Conservation (phyloP, 345 rosid species). For the Gossypium raimondii region DNA sequence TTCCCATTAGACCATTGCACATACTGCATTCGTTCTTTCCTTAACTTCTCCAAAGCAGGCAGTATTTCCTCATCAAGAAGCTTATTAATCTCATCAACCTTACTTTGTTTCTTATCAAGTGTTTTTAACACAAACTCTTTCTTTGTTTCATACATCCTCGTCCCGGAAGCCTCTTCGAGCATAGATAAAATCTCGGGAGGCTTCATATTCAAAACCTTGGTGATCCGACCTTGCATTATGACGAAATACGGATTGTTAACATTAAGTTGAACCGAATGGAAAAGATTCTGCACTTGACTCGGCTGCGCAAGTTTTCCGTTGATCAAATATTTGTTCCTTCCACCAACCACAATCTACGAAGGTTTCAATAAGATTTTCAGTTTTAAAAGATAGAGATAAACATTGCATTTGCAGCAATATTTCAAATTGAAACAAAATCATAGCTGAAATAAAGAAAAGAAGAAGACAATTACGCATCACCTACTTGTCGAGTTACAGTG, state of each 20-base stretch:
- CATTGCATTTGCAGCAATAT: background rate
- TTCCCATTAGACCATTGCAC: constrained; percentile 97
- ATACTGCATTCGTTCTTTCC: constrained; percentile 82
- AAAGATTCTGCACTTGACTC: constrained; percentile 86
- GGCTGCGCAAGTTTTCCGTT: constrained; percentile 79
- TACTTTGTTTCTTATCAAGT: constrained; percentile 88
- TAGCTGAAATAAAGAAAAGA: background rate
- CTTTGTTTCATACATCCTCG: constrained; percentile 97
- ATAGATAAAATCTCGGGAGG: constrained; percentile 97
- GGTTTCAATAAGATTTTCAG: background rate
- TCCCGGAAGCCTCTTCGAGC: constrained; percentile 99
- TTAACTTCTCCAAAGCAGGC: constrained; percentile 87
- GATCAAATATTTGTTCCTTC: constrained; percentile 74
- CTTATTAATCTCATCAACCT: constrained; percentile 91
- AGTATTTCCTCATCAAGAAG: constrained; percentile 87
- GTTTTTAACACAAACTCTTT: constrained; percentile 85
- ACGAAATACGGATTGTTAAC: constrained; percentile 97
- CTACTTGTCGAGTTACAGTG: constrained; percentile 86
- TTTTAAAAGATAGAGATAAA: background rate
- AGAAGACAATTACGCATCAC: constrained; percentile 4
- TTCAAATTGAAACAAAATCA: background rate
- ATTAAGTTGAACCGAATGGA: constrained; percentile 95
- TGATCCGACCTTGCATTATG: constrained; percentile 99
- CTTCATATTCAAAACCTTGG: constrained; percentile 95
- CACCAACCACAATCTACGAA: constrained; percentile 85